Evolutionary conservation across 805 yeast species (phyloP).

Genomic region (Candida khao-thaluensis): DNA sequence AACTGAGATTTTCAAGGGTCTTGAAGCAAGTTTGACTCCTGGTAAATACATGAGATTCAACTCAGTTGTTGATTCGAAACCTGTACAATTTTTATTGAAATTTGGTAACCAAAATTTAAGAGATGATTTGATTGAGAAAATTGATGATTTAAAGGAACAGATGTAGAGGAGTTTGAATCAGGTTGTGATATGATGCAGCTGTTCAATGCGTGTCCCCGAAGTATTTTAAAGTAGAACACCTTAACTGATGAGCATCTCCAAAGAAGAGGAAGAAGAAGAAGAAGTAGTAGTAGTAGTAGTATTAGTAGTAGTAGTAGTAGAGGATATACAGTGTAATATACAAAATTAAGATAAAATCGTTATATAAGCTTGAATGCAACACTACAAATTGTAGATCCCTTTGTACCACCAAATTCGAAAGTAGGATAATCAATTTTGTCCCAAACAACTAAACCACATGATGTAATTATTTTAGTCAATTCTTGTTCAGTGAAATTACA

Average conservation of each 20-base stretch:
- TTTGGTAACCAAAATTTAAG: slow-evolving; percentile 64
- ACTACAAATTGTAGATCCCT: slow-evolving; percentile 86
- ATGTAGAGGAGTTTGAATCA: slow-evolving; percentile 8
- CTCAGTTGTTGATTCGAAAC: slow-evolving; percentile 55
- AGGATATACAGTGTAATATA: not conserved
- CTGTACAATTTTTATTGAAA: slow-evolving; percentile 81
- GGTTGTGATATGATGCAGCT: no score
- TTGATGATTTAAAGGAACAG: slow-evolving; percentile 33
- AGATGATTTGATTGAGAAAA: slow-evolving; percentile 52
- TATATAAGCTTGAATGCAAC: slow-evolving; percentile 82
- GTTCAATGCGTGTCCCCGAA: no score
- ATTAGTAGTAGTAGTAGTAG: no score
- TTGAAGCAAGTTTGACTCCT: slow-evolving; percentile 79
- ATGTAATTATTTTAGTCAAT: slow-evolving; percentile 53
- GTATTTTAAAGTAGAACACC: no score
- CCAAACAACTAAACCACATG: slow-evolving; percentile 55
- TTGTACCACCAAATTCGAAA: slow-evolving; percentile 84
- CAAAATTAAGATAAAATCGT: slow-evolving; percentile 21
- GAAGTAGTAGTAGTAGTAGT: no score
- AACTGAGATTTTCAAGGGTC: slow-evolving; percentile 69
- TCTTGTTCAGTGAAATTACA: slow-evolving; percentile 92
- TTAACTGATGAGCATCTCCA: no score
- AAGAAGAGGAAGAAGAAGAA: no score
- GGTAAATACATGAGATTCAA: slow-evolving; percentile 81
- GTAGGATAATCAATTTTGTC: slow-evolving; percentile 71